Evolutionary conservation across 176 grass and related monocot genomes (phyloP).

Genomic region (Aegilops umbellulata): DNA sequence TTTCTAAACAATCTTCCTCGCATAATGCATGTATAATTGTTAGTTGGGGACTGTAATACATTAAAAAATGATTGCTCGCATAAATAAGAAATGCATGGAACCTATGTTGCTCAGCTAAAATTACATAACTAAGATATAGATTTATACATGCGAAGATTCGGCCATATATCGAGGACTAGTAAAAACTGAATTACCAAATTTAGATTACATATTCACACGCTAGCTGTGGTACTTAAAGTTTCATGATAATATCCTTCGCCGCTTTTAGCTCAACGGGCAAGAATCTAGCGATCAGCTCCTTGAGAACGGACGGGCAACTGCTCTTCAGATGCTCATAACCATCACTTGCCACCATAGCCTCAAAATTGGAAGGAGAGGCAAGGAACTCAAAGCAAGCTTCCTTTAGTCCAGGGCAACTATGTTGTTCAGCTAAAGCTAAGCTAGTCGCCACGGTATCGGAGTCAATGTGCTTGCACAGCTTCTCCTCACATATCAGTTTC

Average conservation of each 20-base stretch:
- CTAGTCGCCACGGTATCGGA: neutral
- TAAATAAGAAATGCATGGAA: too few species aligned
- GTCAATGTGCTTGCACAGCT: neutral
- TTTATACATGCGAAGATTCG: too few species aligned
- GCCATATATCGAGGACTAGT: neutral
- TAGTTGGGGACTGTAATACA: too few species aligned
- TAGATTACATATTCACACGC: neutral
- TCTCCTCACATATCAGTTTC: neutral
- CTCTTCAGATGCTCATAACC: neutral
- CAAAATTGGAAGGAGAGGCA: neutral
- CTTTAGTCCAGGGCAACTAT: neutral
- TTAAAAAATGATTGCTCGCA: too few species aligned
- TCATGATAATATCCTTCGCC: neutral
- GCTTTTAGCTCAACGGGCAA: neutral
- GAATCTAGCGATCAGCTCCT: neutral
- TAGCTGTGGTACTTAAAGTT: neutral
- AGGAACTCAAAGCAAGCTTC: slow-evolving; percentile 8
- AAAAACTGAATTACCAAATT: neutral
- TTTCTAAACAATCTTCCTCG: too few species aligned
- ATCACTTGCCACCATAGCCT: neutral
- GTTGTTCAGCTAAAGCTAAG: neutral
- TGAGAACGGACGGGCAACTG: neutral
- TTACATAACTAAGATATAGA: neutral
- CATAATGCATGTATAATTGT: too few species aligned
- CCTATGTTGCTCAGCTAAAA: neutral